These are phyloP conservation scores for Hyphopichia khmerensis DNA, from an alignment of 1,139 yeast species.

Conservation along the genomic window DNA sequence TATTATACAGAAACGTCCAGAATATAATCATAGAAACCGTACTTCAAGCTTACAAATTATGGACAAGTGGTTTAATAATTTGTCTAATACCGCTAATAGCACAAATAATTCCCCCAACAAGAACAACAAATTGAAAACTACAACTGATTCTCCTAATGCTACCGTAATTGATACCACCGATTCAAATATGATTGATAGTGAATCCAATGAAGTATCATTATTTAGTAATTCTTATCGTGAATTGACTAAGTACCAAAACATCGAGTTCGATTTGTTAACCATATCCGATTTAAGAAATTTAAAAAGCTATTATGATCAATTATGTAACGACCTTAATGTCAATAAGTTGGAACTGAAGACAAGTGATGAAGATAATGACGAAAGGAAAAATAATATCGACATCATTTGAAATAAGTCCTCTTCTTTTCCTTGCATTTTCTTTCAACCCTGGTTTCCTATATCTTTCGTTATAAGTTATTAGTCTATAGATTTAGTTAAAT, in stretches of 20 bases:
- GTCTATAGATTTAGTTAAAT: neutral
- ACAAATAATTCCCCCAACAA: neutral
- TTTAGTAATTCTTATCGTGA: constrained; percentile 21
- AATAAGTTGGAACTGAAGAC: constrained; percentile 13
- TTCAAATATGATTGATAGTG: neutral
- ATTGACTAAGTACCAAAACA: constrained; percentile 30
- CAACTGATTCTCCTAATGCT: neutral
- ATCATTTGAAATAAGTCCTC: neutral
- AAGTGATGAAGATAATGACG: constrained; percentile 10
- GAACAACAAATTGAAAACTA: neutral
- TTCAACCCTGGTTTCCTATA: too few relatives aligned
- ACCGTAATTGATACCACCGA: constrained; percentile 1
- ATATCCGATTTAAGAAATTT: constrained; percentile 34
- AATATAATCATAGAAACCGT: constrained; percentile 26
- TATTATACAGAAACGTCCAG: constrained; percentile 20
- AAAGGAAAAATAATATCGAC: neutral
- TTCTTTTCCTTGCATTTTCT: neutral
- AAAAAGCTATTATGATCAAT: constrained; percentile 38
- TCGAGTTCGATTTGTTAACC: constrained; percentile 38
- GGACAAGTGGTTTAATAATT: constrained; percentile 46
- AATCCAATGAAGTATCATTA: constrained; percentile 12
- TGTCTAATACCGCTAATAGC: constrained; percentile 4
- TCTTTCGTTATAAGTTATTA: too few relatives aligned
- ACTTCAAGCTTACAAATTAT: constrained; percentile 43
- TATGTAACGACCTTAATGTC: constrained; percentile 23